Base-by-base conservation (phyloP, 2,329 filamentous ascomycete genomes). In the Alternaria dauci region DNA sequence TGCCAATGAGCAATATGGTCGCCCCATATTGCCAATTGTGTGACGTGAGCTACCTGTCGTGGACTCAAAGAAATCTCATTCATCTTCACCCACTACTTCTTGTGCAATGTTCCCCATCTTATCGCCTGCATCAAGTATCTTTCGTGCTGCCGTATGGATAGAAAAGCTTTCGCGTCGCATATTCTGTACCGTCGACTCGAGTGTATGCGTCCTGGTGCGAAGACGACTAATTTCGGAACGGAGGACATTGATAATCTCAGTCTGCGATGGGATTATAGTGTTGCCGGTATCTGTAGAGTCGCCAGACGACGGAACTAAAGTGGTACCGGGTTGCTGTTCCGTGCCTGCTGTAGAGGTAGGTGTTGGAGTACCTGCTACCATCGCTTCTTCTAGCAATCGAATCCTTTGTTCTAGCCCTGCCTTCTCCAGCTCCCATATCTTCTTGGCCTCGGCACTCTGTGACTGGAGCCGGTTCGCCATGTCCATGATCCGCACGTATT, bases 401-500 rank as follows among this genome's bases (percentile, higher is more conserved):
- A 81, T 75, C 28, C 74, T 68, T 42, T 72, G 68, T 42, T 78
- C 71, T 39, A 84, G 63, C 36, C 72, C 71, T 14, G 66, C 60
- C 55, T 76, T 79, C 56, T 84, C 81, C 5, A 69, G 65, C 8
- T 76, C 76, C 73, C 82, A 81, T 34, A 73, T 74, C 57, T 78
- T 79, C 57, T 76, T 78, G 50, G 84, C 82, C 11, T 79, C 78
- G 1, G 78, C 77, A 41, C 77, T 72, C 63, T 81, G 79, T 2
- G 74, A 75, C 61, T 85, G 82, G 20, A 85, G 68, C 16, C 76
- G 73, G 7, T 77, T 79, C 26, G 82, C 81, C 80, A 84, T 82
- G 38, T 83, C 82, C 68, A 85, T 75, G 68, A 85, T 85, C 51
- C 79, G 79, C 67, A 81, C 77, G 73, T 84, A 85, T 70, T 85